Base-by-base conservation (phyloP, 2,329 filamentous ascomycete species). In the Pezicula neosporulosa region DNA sequence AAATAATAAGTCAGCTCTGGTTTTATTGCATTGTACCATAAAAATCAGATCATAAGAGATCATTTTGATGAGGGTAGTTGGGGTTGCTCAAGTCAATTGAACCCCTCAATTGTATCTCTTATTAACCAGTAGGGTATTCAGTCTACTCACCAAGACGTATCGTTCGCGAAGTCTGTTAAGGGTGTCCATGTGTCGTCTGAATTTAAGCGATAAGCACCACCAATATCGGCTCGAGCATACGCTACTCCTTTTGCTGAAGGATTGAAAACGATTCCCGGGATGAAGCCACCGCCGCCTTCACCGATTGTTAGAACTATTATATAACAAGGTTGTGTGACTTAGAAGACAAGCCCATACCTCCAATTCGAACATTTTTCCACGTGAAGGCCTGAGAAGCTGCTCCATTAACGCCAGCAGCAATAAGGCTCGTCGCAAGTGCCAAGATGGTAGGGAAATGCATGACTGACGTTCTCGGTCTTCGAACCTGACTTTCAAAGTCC, bases 201-300 rank as follows among this genome's bases (percentile, higher is more conserved):
- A 56, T 82, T 82, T 19, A 81, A 69, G 52, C 73, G 70, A 65
- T 82, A 82, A 10, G 79, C 69, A 8, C 80, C 78, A 16, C 80
- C 79, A 54, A 82, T 82, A 53, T 83, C 79, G 2, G 80, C 80
- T 37, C 79, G 71, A 21, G 76, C 77, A 56, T 81, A 82, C 2
- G 77, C 77, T 6, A 82, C 64, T 5, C 77, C 78, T 55, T 74
- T 68, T 6, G 64, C 66, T 35, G 67, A 73, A 4, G 76, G 77
- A 57, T 82, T 79, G 66, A 82, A 83, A n/a, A 79, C 70, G 47
- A 83, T 78, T 19, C 78, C 73, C 4, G 77, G 73, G 4, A 78
- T 71, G 58, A 83, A 83, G 30, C 80, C 80, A 47, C 80, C 79
- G 13, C 80, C 80, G 15, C 77, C 57, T 61, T 27, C 9, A 18